phyloP scores from a whole-genome alignment of 805 yeast species.

The Pichia eremophila region DNA sequence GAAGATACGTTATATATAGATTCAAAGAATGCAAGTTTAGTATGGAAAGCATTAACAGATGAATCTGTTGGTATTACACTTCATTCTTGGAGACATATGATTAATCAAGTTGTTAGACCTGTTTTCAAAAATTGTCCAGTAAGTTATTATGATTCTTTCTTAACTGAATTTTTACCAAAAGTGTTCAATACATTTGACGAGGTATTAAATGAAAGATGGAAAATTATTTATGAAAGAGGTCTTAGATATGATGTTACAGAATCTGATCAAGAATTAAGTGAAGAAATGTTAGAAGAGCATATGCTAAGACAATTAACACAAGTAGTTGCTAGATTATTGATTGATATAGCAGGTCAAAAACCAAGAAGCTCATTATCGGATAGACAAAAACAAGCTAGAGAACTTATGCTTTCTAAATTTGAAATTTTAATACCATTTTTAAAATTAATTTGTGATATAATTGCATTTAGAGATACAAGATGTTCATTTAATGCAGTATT shows the following conservation, averaged over 20 bases:
- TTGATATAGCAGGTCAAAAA: constrained; percentile 80
- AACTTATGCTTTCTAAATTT: constrained; percentile 54
- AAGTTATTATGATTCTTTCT: constrained; percentile 53
- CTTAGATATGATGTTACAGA: constrained; percentile 42
- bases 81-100: constrained; percentile 96
- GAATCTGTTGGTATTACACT: constrained; percentile 78
- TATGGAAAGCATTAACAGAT: constrained; percentile 85
- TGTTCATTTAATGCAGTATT: constrained; percentile 87
- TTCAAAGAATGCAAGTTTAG: constrained; percentile 64
- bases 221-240: constrained; percentile 48
- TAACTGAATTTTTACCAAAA: constrained; percentile 71
- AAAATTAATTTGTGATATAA: constrained; percentile 63
- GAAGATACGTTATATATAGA: constrained; percentile 84
- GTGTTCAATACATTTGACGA: constrained; percentile 65
- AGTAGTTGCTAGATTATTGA: constrained; percentile 75
- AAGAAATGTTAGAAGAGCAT: constrained; percentile 97
- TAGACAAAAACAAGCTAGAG: constrained; percentile 57
- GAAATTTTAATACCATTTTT: constrained; percentile 70
- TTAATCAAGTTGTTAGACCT: constrained; percentile 78
- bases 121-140: constrained; percentile 85
- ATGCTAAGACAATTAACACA: constrained; percentile 87
- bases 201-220: constrained; percentile 73
- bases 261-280: constrained; percentile 79
- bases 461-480: constrained; percentile 78
- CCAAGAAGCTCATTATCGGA: constrained; percentile 38